Evolutionary conservation across 345 rosid genomes (phyloP), one percentile per base, ranked within the genome.

Genomic region (Abelmoschus esculentus): DNA sequence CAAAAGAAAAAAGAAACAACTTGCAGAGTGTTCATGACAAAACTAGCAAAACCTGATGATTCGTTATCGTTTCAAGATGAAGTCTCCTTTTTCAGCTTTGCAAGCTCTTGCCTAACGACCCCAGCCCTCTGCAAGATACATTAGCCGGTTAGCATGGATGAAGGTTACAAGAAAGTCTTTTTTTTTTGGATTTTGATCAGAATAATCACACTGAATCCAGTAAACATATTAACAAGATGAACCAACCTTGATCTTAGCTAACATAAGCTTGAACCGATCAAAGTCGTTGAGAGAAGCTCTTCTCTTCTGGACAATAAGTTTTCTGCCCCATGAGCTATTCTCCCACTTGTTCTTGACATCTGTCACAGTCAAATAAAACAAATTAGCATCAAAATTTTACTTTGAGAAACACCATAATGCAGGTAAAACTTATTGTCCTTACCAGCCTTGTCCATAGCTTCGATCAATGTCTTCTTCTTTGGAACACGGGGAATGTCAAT

Each of bases 261-360:
- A 53, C 98, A 92, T 92, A 73, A 90, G 29, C 84, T 86, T 92
- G 84, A 89, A 92, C 76, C 96, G 77, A 61, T 92, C 96, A 9
- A 92, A 92, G 72, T 92, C 92, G 53, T 82, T 88, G 65, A 92
- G 87, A 32, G 90, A 53, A 8, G 96, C 98, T 59, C 96, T 85
- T 74, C 76, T 84, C 80, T 89, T 85, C 81, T 85, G 88, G 63
- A 89, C 96, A 73, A 86, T 88, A 61, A 92, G 75, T 75, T 88
- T 92, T 69, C 90, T 88, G 29, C 93, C 98, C 98, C 96, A 87
- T 0, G 95, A 88, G 74, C 96, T 89, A 14, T 78, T 90, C 70
- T 92, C 95, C 98, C 98, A 92, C 79, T 84, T 92, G 79, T 79
- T 82, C 71, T 88, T 85, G 38, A 92, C 96, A 81, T 89, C 96